Conservation (phyloP, 2,329 filamentous ascomycete genomes). For the Trichoderma lentiforme region DNA sequence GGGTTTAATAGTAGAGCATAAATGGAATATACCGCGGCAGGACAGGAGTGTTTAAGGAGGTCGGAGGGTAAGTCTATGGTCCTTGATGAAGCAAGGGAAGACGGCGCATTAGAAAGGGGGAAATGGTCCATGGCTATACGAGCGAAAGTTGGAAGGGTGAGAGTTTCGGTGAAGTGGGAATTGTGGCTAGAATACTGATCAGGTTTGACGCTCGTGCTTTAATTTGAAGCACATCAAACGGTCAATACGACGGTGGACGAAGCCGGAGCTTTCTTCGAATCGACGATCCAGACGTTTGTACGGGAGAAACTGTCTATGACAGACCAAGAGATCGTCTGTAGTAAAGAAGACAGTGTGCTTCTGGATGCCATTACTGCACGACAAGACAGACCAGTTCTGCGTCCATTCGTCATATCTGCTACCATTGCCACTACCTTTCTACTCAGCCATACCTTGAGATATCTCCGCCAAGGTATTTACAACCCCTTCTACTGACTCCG, state of each 20-base stretch:
- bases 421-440: not conserved
- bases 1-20: not conserved
- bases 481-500: no score
- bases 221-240: not conserved
- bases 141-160: not conserved
- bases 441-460: not conserved
- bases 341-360: not conserved
- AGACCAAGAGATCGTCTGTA: no score
- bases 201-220: not conserved
- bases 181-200: not conserved
- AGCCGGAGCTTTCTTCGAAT: not conserved
- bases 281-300: not conserved
- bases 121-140: not conserved
- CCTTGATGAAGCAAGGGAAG: not conserved
- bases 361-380: not conserved
- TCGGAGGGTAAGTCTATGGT: fast-evolving
- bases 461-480: no score
- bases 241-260: not conserved
- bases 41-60: not conserved
- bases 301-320: not conserved
- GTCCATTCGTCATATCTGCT: not conserved
- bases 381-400: not conserved
- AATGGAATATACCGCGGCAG: not conserved
- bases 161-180: not conserved
- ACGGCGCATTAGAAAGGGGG: not conserved